Percentiles rank a stretch among this genome's conserved stretches.
phyloP scores from a whole-genome alignment of 2,329 filamentous ascomycete genomes.

The Penicillium decumbens region DNA sequence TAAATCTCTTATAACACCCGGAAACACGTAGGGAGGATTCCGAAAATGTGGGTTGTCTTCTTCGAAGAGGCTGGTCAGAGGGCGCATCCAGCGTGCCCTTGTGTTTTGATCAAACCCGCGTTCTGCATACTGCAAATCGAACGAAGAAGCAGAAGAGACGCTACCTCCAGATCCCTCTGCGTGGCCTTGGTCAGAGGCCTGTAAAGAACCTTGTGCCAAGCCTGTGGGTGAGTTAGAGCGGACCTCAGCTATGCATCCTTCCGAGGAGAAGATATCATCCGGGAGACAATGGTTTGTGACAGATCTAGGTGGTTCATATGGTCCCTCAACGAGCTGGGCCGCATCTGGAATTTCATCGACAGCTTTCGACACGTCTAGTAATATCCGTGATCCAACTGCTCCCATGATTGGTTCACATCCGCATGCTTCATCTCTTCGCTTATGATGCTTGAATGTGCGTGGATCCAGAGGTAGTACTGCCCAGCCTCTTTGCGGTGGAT shows the following conservation, averaged over 20 bases:
- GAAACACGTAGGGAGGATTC: constrained; percentile 1
- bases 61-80: constrained; percentile 12
- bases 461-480: constrained; percentile 45
- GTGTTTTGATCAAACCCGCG: neutral
- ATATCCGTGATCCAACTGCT: constrained; percentile 14
- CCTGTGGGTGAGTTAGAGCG: neutral
- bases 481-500: constrained; percentile 38
- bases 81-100: neutral
- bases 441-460: constrained; percentile 37
- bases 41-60: constrained; percentile 14
- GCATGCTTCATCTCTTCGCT: constrained; percentile 38
- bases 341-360: constrained; percentile 25
- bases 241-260: constrained; percentile 17
- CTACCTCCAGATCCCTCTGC: neutral
- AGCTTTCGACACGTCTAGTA: constrained; percentile 32
- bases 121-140: neutral
- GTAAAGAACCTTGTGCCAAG: neutral
- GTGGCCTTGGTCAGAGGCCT: neutral
- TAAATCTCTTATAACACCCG: constrained; percentile 6
- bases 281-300: constrained; percentile 5
- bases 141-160: neutral
- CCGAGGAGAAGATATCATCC: constrained; percentile 27
- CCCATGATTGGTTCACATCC: constrained; percentile 31
- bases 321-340: constrained; percentile 17
- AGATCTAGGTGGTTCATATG: neutral